A percentile compares a stretch with the other conserved stretches of the same genome.
phyloP scores from a whole-genome alignment of 1,284 basidiomycete species.

The Fomitopsis betulina region DNA sequence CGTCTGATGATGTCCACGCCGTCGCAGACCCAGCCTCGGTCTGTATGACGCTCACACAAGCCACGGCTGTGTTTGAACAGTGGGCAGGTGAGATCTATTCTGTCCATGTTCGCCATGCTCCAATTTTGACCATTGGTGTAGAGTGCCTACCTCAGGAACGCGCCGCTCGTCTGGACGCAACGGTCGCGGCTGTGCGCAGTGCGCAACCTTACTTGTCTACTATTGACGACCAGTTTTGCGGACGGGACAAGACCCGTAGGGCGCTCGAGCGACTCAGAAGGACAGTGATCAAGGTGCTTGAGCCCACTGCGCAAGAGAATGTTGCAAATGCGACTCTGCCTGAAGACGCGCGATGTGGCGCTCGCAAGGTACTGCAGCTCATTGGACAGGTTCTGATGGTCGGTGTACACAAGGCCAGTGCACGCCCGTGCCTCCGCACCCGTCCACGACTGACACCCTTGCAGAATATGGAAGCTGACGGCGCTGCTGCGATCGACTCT shows the following conservation, averaged over 20 bases:
- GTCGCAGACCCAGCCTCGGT: slow-evolving; percentile 30
- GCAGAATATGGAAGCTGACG: background rate
- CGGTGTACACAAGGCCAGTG: slow-evolving; percentile 25
- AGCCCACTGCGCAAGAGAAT: slow-evolving; percentile 18
- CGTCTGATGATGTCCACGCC: background rate
- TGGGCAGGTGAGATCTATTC: slow-evolving; percentile 11
- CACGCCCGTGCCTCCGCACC: background rate
- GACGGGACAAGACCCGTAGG: slow-evolving; percentile 49
- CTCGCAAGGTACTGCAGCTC: slow-evolving; percentile 24
- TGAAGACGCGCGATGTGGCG: slow-evolving; percentile 11
- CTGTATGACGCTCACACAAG: slow-evolving; percentile 39
- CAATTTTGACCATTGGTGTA: background rate
- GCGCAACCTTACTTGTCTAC: background rate
- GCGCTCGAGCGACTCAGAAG: slow-evolving; percentile 58
- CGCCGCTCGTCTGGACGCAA: slow-evolving; percentile 10
- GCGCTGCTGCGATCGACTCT: slow-evolving; percentile 12
- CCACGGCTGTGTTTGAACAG: slow-evolving; percentile 33
- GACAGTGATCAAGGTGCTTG: slow-evolving; percentile 40
- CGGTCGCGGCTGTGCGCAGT: slow-evolving; percentile 1
- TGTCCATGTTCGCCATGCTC: background rate
- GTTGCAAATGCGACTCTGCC: background rate
- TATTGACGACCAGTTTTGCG: slow-evolving; percentile 29
- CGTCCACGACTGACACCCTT: background rate
- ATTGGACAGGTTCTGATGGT: slow-evolving; percentile 27
- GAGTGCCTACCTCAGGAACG: slow-evolving; percentile 13